A percentile compares a stretch with the other conserved stretches of the same genome.
phyloP scores from a whole-genome alignment of 176 grass and related monocot species.

The Cenchrus fungigraminus region DNA sequence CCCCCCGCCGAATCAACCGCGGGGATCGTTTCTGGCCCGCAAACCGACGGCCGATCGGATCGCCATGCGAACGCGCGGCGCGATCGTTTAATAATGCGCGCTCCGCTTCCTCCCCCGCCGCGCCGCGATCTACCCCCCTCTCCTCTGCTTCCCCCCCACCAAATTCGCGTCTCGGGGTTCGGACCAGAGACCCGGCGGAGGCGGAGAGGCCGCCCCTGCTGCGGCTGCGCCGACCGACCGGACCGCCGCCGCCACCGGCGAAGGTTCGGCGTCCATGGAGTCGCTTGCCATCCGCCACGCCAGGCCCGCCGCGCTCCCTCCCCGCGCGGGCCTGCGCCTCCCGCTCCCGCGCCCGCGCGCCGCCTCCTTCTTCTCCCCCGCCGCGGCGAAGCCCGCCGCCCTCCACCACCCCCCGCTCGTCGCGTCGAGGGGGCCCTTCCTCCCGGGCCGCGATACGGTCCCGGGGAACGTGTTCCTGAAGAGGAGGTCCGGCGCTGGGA shows the following conservation, averaged over 20 bases:
- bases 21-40: slow-evolving; percentile 15
- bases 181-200: slow-evolving; percentile 28
- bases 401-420: slow-evolving; percentile 29
- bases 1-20: slow-evolving; percentile 5
- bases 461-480: slow-evolving; percentile 38
- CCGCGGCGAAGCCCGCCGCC: slow-evolving; percentile 24
- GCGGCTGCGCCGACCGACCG: background rate
- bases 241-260: background rate
- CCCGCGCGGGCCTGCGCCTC: slow-evolving; percentile 46
- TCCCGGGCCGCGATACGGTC: slow-evolving; percentile 25
- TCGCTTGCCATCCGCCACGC: slow-evolving; percentile 45
- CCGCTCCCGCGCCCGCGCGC: slow-evolving; percentile 33
- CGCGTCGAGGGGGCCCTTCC: slow-evolving; percentile 29
- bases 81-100: slow-evolving; percentile 21
- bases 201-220: background rate
- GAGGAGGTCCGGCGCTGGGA: slow-evolving; percentile 2
- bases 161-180: slow-evolving; percentile 19
- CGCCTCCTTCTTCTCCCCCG: slow-evolving; percentile 23
- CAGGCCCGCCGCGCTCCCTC: slow-evolving; percentile 41
- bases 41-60: slow-evolving; percentile 44
- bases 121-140: background rate
- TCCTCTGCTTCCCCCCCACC: background rate
- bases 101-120: background rate
- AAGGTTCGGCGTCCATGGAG: slow-evolving; percentile 31
- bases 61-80: background rate